Evolutionary conservation across 2,329 filamentous ascomycete genomes (phyloP), one percentile per base, ranked within the genome.

Genomic region (Neofusicoccum ribis): DNA sequence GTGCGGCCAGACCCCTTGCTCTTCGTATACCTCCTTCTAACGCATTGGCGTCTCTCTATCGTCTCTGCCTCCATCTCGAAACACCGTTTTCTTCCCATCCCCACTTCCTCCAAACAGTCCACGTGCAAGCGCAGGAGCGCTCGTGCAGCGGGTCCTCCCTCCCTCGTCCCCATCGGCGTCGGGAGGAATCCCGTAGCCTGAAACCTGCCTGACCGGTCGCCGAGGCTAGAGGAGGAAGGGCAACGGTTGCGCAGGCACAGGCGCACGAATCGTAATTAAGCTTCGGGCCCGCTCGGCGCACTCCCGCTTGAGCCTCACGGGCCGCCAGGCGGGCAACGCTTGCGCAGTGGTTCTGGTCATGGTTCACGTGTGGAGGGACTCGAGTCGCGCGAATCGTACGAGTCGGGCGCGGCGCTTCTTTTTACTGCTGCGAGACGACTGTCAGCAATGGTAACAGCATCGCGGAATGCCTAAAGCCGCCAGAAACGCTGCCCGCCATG

Each of bases 281-380:
- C 20, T 43, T 58, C 34, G 37, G 52, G 14, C 37, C 23, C 44
- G 12, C 20, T 43, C 23, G 52, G 39, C 17, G 54, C 11, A 5
- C 41, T 59, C 54, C 54, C 41, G 54, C 39, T 51, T 20, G 15
- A 59, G 41, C 39, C 15, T 59, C 54, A 59, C 54, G 23, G 54
- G 31, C 54, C 54, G 7, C 14, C 31, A 11, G 8, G 7, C 9
- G 54, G 6, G 15, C 50, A 59, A 46, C 15, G 41, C 54, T 59
- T 15, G 27, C 27, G 54, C 23, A 36, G 37, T n/a, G 11, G 54
- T 20, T 58, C 37, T 15, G 12, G 7, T 43, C 36, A 27, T 49
- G 27, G 27, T 7, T 31, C 27, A 17, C 44, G 44, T 47, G 12
- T 11, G 17, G 9, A 14, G 46, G 23, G 20, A 49, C 14, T 12